Evolutionary conservation across 192 early-diverging fungal genomes (phyloP), one percentile per base, ranked within the genome.

Genomic region (Geranomyces michiganensis): DNA sequence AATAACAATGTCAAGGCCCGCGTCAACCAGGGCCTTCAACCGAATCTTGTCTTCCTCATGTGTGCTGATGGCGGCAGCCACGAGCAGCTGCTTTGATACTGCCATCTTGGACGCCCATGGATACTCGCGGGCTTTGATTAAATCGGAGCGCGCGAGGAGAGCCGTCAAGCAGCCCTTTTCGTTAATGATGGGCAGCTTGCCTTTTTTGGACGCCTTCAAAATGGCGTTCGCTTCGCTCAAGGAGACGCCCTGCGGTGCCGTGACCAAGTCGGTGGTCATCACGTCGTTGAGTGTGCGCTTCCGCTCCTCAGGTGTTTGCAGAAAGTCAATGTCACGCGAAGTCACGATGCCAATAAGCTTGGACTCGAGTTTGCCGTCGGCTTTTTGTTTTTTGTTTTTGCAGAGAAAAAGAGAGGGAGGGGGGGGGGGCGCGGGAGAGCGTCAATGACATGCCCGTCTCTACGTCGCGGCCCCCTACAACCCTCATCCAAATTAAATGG

Each of bases 171-270:
- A 84, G 60, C 90, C 90, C 14, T 91, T 45, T 26, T 78, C 79
- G 78, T 99, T 92, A 62, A 99, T 90, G 62, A 99, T 96, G 30
- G 94, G 95, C 53, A 99, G 87, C 83, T 99, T 99, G 71, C 96
- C 96, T 83, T 97, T 97, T 83, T 93, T 92, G 73, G 93, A 96
- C 33, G 84, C 82, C 55, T 89, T 83, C 70, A 99, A 84, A 62
- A 97, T 93, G 26, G 82, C 76, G 81, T 99, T 94, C 58, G 96
- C 96, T 78, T 96, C 92, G 45, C 81, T 78, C 43, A 97, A 85
- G 3, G 95, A 96, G 36, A 96, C 91, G 62, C 95, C 95, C 67
- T 93, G 79, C 22, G 89, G 78, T 32, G 94, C 96, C 9, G 89
- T 87, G 51, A 94, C 90, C 22, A 99, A 83, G 61, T 96, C 87